Conservation (phyloP, 371 early-diverging fungal species). For the Mycotypha africana region DNA sequence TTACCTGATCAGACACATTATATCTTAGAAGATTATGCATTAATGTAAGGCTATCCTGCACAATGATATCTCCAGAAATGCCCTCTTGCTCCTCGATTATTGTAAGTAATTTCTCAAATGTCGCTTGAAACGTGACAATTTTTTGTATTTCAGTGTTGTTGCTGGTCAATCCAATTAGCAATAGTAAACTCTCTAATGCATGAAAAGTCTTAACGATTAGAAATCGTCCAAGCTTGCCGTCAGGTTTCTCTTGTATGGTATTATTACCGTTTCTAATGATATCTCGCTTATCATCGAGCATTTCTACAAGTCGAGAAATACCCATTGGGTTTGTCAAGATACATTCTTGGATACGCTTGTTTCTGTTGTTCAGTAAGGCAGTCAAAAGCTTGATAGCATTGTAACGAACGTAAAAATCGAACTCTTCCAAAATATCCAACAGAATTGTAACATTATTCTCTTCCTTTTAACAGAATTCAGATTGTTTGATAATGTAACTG, state of each 20-base stretch:
- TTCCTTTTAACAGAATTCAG: slow-evolving; percentile 57
- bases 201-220: background rate
- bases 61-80: slow-evolving; percentile 90
- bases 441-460: slow-evolving; percentile 70
- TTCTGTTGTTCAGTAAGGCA: slow-evolving; percentile 61
- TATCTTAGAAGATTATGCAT: slow-evolving; percentile 87
- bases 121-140: slow-evolving; percentile 95
- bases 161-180: slow-evolving; percentile 84
- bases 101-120: slow-evolving; percentile 85
- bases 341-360: slow-evolving; percentile 73
- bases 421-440: slow-evolving; percentile 82
- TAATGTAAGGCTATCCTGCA: slow-evolving; percentile 92
- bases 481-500: too few relatives aligned
- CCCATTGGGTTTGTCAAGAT: slow-evolving; percentile 88
- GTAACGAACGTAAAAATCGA: slow-evolving; percentile 92
- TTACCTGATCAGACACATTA: slow-evolving; percentile 94
- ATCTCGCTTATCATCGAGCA: slow-evolving; percentile 88
- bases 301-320: slow-evolving; percentile 86
- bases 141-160: slow-evolving; percentile 95
- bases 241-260: too few relatives aligned
- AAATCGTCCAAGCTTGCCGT: background rate
- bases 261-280: slow-evolving; percentile 87
- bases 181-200: slow-evolving; percentile 77
- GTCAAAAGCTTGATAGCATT: slow-evolving; percentile 81
- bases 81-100: slow-evolving; percentile 92